Base-by-base conservation (phyloP, 257 asterid genomes). In the Gentiana macrophylla region DNA sequence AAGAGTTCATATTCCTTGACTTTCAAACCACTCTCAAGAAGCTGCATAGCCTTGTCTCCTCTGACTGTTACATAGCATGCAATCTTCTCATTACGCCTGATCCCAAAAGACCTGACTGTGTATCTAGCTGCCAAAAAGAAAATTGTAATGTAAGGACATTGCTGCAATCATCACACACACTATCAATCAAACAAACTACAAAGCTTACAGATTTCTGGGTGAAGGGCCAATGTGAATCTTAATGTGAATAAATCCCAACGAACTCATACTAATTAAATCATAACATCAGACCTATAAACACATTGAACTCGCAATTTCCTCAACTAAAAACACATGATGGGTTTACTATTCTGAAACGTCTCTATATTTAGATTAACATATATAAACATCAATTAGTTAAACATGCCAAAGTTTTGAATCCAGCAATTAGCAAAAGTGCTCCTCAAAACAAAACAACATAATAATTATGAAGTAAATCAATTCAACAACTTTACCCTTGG, bases 41-140 rank as follows among this genome's bases (percentile, higher is more conserved):
- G 81, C n/a, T 75, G 78, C 76, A 72, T 76, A 43, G 81, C 76
- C 64, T 76, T 76, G 2, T 76, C 81, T 3, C 76, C 81, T 60
- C 81, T 68, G 45, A 76, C 78, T 7, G 78, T 76, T 32, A 76
- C 76, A 5, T 72, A 72, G 66, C 81, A 76, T 8, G 78, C 81
- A 50, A 76, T 76, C 67, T 72, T 76, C 56, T 76, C 81, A 37
- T 76, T 76, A 69, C 81, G 81, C 45, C 81, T 65, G 61, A 76
- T 76, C 3, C 78, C 81, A n/a, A 75, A 75, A 44, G 81, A 75
- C 8, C 80, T 43, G 32, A 75, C 80, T 6, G 80, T 75, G 56
- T 76, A 76, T 56, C 81, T 76, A 3, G 80, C 80, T 75, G 80
- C 45, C 46, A 49, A 46, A 32, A 0, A 15, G 58, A 56, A 8